These are phyloP conservation scores for Fusarium citri DNA, from an alignment of 2,329 filamentous ascomycete species.

Conservation along the genomic window DNA sequence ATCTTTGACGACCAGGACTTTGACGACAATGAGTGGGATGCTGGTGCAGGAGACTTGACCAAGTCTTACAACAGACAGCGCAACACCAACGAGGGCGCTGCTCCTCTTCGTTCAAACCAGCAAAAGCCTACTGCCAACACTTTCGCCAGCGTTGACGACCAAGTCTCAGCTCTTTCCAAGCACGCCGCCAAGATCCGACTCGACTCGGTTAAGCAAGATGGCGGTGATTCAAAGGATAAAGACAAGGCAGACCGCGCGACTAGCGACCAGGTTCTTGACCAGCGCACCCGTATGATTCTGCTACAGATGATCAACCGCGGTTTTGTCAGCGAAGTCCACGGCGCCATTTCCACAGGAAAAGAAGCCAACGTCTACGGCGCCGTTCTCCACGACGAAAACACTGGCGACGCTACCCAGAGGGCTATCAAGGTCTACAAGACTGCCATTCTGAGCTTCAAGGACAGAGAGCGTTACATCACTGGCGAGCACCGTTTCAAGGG, in stretches of 20 bases:
- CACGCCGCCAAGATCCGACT: constrained; percentile 89
- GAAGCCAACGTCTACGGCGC: constrained; percentile 99
- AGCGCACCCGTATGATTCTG: constrained; percentile 93
- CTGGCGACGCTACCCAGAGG: constrained; percentile 72
- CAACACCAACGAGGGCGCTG: constrained; percentile 66
- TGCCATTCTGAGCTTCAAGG: constrained; percentile 96
- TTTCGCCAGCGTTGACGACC: constrained; percentile 83
- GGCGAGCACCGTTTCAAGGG: constrained; percentile 92
- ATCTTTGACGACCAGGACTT: constrained; percentile 64
- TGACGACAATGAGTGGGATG: constrained; percentile 71
- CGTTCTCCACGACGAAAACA: constrained; percentile 69
- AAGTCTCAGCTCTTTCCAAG: constrained; percentile 84
- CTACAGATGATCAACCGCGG: constrained; percentile 96
- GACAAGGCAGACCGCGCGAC: constrained; percentile 95
- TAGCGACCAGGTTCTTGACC: constrained; percentile 93
- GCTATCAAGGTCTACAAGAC: constrained; percentile 99
- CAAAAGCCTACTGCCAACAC: constrained; percentile 86
- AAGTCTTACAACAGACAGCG: constrained; percentile 91
- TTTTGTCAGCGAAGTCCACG: constrained; percentile 90
- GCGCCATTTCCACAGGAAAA: constrained; percentile 95
- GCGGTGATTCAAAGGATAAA: constrained; percentile 66
- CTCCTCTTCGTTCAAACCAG: constrained; percentile 77
- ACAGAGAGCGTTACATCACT: constrained; percentile 93
- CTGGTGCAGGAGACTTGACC: constrained; percentile 75
- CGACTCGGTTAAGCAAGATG: constrained; percentile 68